Percentiles rank a stretch among this genome's conserved stretches.
These are phyloP conservation scores for Mycena epipterygia DNA, from an alignment of 768 basidiomycete species.

Conservation along the genomic window DNA sequence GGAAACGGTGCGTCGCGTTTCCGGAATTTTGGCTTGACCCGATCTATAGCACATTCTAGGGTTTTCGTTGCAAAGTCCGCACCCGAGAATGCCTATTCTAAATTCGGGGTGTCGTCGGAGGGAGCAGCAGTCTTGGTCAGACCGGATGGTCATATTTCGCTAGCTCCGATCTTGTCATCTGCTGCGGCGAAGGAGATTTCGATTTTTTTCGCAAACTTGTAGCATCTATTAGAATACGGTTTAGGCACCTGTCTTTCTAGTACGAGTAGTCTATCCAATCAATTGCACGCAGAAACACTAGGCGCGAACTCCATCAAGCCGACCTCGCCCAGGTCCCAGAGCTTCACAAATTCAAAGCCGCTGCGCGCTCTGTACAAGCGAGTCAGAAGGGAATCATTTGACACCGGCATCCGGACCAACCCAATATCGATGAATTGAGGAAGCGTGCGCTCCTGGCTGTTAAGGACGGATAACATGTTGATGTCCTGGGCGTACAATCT, in stretches of 20 bases:
- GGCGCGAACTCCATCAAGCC: constrained; percentile 48
- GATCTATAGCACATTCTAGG: background rate
- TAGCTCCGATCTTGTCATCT: background rate
- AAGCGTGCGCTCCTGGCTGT: constrained; percentile 59
- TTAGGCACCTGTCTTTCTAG: no score
- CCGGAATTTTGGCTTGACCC: background rate
- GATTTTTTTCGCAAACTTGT: background rate
- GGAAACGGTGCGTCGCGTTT: constrained; percentile 11
- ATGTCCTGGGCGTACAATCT: constrained; percentile 60
- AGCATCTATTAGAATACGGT: no score
- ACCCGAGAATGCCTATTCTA: constrained; percentile 1
- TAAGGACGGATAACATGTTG: constrained; percentile 58
- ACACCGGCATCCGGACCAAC: constrained; percentile 12
- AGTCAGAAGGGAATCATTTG: background rate
- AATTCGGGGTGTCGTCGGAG: constrained; percentile 6
- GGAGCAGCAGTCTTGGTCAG: background rate
- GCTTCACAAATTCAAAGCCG: constrained; percentile 52
- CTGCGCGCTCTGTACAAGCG: constrained; percentile 27
- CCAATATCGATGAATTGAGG: constrained; percentile 55
- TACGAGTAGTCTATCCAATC: no score
- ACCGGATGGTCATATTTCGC: constrained; percentile 17
- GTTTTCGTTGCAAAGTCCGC: background rate
- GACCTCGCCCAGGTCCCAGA: constrained; percentile 53
- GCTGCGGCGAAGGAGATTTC: background rate
- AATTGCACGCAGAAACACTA: no score